Conservation (phyloP, 75 land plant genomes). For the Adiantum capillusveneris region DNA sequence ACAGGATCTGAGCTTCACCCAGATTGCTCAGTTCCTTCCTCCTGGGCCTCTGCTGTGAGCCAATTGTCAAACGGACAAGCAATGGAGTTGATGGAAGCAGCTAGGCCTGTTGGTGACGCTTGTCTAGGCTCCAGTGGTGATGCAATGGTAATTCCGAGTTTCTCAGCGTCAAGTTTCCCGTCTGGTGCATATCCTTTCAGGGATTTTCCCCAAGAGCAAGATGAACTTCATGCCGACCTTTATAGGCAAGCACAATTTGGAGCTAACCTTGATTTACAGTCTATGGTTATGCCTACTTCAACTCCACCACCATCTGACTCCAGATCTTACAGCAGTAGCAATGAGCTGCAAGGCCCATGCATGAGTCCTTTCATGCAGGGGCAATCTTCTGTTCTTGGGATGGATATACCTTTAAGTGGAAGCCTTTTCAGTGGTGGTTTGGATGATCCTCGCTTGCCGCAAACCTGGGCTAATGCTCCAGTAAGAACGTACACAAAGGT, state of each 20-base stretch:
- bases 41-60: slow-evolving; percentile 12
- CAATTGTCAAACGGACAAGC: slow-evolving; percentile 12
- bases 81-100: slow-evolving; percentile 14
- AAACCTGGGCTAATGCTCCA: slow-evolving; percentile 36
- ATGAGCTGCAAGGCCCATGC: slow-evolving; percentile 1
- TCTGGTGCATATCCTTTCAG: slow-evolving; percentile 28
- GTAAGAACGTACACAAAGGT: slow-evolving; percentile 78
- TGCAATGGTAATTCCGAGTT: neutral
- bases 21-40: slow-evolving; percentile 11
- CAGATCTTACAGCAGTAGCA: neutral
- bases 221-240: slow-evolving; percentile 13
- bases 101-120: slow-evolving; percentile 5
- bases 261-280: slow-evolving; percentile 33
- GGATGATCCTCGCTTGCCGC: slow-evolving; percentile 36
- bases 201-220: slow-evolving; percentile 30
- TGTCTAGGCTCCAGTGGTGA: neutral
- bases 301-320: neutral
- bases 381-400: neutral
- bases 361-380: slow-evolving; percentile 6
- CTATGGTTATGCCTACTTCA: slow-evolving; percentile 5
- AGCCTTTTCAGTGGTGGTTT: slow-evolving; percentile 10
- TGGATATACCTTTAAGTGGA: slow-evolving; percentile 14
- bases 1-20: slow-evolving; percentile 3
- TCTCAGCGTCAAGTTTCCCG: neutral
- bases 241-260: slow-evolving; percentile 45